These are phyloP conservation scores for Coemansia brasiliensis DNA, from an alignment of 192 early-diverging fungal species.

Conservation along the genomic window DNA sequence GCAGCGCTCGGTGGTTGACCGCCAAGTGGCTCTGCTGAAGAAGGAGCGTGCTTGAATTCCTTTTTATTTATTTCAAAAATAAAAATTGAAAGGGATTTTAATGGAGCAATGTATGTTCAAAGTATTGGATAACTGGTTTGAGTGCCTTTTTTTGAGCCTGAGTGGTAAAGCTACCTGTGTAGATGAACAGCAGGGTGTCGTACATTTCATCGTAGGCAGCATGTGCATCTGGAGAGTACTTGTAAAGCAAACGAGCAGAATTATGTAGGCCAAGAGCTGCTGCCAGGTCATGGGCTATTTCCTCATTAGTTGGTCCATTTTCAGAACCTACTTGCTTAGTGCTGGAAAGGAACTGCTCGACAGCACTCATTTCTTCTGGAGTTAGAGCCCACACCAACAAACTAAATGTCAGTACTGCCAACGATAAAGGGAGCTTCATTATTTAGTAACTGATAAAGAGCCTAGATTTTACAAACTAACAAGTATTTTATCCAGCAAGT, in stretches of 20 bases:
- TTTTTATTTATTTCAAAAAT: background rate
- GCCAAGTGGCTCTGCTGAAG: conserved; percentile 45
- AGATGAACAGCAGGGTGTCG: conserved; percentile 35
- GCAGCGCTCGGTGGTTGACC: conserved; percentile 53
- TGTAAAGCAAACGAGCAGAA: conserved; percentile 44
- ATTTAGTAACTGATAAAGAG: too few species aligned
- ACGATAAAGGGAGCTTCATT: conserved; percentile 9
- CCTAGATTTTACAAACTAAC: too few species aligned
- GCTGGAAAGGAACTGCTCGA: conserved; percentile 29
- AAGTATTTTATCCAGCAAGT: too few species aligned
- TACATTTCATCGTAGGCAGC: conserved; percentile 42
- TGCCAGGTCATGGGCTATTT: conserved; percentile 40
- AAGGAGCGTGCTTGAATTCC: conserved; percentile 50
- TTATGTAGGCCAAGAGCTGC: conserved; percentile 27
- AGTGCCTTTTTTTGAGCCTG: conserved; percentile 32
- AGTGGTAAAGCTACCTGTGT: conserved; percentile 32
- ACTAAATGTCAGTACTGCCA: conserved; percentile 5
- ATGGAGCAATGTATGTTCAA: conserved; percentile 26
- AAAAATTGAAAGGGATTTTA: background rate
- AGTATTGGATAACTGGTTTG: conserved; percentile 36
- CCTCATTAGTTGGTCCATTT: conserved; percentile 34
- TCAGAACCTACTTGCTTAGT: conserved; percentile 15
- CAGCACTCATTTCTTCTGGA: conserved; percentile 25
- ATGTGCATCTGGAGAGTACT: conserved; percentile 42
- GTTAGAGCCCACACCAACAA: conserved; percentile 16